These are phyloP conservation scores for Pythium aquatile DNA, from an alignment of 352 stramenopile species.

Conservation along the genomic window DNA sequence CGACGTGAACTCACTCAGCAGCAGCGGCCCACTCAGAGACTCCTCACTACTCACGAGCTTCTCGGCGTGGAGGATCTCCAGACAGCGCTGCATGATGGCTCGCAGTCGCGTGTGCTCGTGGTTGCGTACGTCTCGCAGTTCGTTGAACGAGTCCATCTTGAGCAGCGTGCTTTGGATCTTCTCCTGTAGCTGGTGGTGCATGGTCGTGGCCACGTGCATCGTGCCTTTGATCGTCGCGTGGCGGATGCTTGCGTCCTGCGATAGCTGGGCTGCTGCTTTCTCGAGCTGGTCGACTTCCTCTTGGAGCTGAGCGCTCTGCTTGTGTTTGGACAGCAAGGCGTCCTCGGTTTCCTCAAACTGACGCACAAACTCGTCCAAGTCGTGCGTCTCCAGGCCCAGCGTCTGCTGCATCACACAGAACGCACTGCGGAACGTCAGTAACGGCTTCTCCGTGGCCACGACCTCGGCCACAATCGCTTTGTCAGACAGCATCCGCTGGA, in stretches of 20 bases:
- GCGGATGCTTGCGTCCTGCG: constrained; percentile 31
- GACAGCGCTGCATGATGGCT: constrained; percentile 55
- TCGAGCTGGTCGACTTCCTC: constrained; percentile 48
- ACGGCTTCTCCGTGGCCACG: constrained; percentile 20
- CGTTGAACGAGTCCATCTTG: constrained; percentile 48
- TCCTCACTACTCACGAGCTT: constrained; percentile 28
- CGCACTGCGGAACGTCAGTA: constrained; percentile 32
- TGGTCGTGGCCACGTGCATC: constrained; percentile 31
- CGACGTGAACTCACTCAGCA: constrained; percentile 50
- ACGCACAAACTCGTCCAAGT: constrained; percentile 39
- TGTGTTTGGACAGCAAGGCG: constrained; percentile 67
- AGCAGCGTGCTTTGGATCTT: constrained; percentile 28
- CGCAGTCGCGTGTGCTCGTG: constrained; percentile 44
- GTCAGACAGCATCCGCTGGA: constrained; percentile 24
- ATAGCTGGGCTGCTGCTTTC: constrained; percentile 30
- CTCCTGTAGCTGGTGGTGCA: constrained; percentile 42
- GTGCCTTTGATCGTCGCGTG: constrained; percentile 37
- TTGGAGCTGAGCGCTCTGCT: constrained; percentile 44
- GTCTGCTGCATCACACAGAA: constrained; percentile 59
- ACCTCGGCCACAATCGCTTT: constrained; percentile 4
- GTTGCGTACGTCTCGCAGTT: constrained; percentile 50
- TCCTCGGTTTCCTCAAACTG: constrained; percentile 56
- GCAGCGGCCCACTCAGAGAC: constrained; percentile 26
- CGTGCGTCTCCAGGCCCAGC: constrained; percentile 21
- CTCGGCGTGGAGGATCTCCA: constrained; percentile 59